phyloP scores from a whole-genome alignment of 2,329 filamentous ascomycete genomes.

The Xylaria multiplex region DNA sequence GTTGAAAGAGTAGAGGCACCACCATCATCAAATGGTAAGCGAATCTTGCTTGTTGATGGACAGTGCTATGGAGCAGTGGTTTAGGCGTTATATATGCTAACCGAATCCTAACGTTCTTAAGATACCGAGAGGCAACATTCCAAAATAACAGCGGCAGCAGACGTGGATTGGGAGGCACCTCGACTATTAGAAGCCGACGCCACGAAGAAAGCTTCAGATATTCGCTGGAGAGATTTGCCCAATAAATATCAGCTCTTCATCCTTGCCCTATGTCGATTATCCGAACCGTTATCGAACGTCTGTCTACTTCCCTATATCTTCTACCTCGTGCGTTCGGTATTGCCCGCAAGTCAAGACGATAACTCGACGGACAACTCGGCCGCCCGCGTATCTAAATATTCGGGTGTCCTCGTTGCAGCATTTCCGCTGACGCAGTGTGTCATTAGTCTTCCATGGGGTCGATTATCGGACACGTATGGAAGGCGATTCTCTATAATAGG shows the following conservation, averaged over 20 bases:
- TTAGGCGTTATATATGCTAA: not conserved
- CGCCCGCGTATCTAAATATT: constrained; percentile 70
- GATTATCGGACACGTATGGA: constrained; percentile 66
- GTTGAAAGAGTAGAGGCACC: constrained; percentile 1
- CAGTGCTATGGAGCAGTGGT: not conserved
- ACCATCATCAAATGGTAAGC: constrained; percentile 20
- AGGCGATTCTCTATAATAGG: constrained; percentile 72
- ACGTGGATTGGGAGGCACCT: constrained; percentile 23
- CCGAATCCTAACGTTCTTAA: not conserved
- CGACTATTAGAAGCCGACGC: constrained; percentile 14
- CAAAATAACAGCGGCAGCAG: constrained; percentile 2
- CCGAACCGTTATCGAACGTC: constrained; percentile 75
- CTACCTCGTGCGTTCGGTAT: constrained; percentile 76
- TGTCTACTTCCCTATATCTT: constrained; percentile 75
- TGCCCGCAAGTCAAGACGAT: constrained; percentile 49
- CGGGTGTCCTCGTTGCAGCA: constrained; percentile 73
- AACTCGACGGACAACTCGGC: constrained; percentile 56
- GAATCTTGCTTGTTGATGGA: not conserved
- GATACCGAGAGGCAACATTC: not conserved
- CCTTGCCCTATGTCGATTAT: constrained; percentile 53
- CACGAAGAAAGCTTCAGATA: constrained; percentile 23
- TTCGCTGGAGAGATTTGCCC: constrained; percentile 51
- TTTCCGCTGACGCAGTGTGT: constrained; percentile 76
- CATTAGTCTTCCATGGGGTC: constrained; percentile 76
- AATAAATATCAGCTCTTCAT: constrained; percentile 53